A percentile compares a stretch with the other conserved stretches of the same genome.
Conservation (phyloP, 495 filamentous ascomycete species). For the Poronia punctata region DNA sequence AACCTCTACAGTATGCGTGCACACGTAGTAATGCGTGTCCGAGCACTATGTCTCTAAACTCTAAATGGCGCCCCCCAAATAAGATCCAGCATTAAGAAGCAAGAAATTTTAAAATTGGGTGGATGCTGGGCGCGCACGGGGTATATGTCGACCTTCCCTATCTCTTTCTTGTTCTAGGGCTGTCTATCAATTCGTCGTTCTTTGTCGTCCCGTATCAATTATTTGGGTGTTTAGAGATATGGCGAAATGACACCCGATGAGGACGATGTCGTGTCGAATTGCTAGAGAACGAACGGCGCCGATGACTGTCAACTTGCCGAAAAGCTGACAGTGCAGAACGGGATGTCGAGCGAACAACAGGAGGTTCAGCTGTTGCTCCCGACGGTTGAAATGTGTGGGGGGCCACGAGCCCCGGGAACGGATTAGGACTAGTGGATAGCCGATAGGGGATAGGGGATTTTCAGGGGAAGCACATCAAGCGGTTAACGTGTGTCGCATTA, state of each 20-base stretch:
- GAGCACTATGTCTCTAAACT: neutral
- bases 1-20: neutral
- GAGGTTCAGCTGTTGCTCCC: neutral
- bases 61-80: no score
- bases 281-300: no score
- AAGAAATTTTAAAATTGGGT: conserved; percentile 9
- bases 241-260: no score
- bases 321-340: neutral
- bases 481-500: no score
- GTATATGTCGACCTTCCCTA: conserved; percentile 7
- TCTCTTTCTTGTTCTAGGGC: neutral
- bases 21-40: neutral
- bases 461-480: no score
- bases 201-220: neutral
- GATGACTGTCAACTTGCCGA: neutral
- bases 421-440: neutral
- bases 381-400: neutral
- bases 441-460: neutral
- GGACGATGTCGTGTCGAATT: no score
- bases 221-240: neutral
- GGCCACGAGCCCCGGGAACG: neutral
- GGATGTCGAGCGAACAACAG: neutral
- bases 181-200: neutral
- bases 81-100: no score
- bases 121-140: conserved; percentile 3